Evolutionary conservation across 108 stramenopile genomes (phyloP), one percentile per base, ranked within the genome.

Genomic region (Craspedostauros australis): DNA sequence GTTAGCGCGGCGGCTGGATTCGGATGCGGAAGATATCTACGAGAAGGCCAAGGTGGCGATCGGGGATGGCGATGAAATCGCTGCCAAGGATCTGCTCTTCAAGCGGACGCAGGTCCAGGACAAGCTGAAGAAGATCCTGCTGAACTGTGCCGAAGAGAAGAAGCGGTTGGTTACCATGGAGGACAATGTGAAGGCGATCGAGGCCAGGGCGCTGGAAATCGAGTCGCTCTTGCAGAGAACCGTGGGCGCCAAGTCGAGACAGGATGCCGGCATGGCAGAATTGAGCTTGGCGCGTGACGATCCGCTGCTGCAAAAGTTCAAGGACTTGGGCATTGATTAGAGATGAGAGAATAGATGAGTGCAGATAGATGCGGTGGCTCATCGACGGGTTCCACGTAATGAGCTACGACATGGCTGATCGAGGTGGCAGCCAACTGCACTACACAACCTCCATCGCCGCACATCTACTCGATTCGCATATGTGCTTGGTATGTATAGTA

Each of bases 251-350:
- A 76, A 80, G 30, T 50, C 75, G 11, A 50, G 73, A 39, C 57
- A 59, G 34, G 66, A 65, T 53, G 53, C 70, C 16, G 16, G 67
- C 0, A 45, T 50, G 53, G 22, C 36, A 25, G 50, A 57, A 22
- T 62, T 42, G 65, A 58, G 1, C 50, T 86, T 6, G 31, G 50
- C 73, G 12, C 28, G 21, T 1, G 83, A 85, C 54, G 89, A 91
- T 64, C 89, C 89, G 1, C 50, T 91, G 37, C 57, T 91, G 11
- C 45, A 74, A 44, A 82, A 87, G 49, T 91, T 91, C 58, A 50
- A 63, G 14, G 89, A 91, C 56, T n/a, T 81, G 29, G 89, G 86
- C 15, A 82, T 84, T 22, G 74, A 78, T 27, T 78, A 57, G 23
- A 44, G 8, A 44, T 44, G 9, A n/a, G n/a, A n/a, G n/a, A n/a